Evolutionary conservation across 1,284 basidiomycete genomes (phyloP).

Genomic region (Cronartium ribicola): DNA sequence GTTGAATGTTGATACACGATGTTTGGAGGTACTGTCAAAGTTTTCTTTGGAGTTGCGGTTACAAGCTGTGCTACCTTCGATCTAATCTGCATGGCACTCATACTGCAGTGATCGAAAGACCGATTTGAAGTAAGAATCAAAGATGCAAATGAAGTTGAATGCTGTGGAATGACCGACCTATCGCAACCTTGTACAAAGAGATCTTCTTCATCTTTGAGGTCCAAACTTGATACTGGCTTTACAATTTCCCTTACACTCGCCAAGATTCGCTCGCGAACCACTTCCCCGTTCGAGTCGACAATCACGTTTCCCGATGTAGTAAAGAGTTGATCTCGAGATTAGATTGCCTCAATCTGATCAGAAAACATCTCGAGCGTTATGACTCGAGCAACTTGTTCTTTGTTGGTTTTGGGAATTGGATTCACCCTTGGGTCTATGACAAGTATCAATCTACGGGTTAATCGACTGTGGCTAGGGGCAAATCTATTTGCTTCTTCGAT

Average conservation of each 20-base stretch:
- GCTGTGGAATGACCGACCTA: not conserved
- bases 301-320: not conserved
- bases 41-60: too few relatives aligned
- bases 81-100: not conserved
- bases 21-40: too few relatives aligned
- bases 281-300: not conserved
- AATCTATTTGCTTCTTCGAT: conserved; percentile 2
- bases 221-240: not conserved
- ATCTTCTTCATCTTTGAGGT: not conserved
- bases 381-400: not conserved
- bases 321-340: not conserved
- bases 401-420: not conserved
- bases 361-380: not conserved
- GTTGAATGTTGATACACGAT: too few relatives aligned
- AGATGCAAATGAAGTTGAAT: not conserved
- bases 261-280: not conserved
- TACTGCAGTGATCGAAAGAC: not conserved
- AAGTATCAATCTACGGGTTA: not conserved
- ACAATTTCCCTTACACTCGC: not conserved
- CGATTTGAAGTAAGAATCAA: not conserved
- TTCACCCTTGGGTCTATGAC: not conserved
- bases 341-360: not conserved
- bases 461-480: conserved; percentile 3
- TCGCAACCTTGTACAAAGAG: not conserved
- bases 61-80: not conserved